Evolutionary conservation across 768 basidiomycete genomes (phyloP).

Genomic region (Pleurotus ostreatus): DNA sequence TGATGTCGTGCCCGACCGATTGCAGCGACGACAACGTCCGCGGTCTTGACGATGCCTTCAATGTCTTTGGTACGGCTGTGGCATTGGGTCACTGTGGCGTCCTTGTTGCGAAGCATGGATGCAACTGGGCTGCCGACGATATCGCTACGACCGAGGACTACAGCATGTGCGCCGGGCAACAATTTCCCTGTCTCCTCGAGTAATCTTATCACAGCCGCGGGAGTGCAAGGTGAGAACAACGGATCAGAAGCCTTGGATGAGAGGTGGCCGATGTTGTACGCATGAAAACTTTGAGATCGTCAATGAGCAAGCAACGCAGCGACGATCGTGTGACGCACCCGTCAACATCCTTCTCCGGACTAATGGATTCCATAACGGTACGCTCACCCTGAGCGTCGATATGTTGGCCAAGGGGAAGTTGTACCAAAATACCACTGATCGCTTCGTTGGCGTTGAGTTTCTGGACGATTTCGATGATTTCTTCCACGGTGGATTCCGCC

Average conservation of each 20-base stretch:
- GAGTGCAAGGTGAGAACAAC: constrained; percentile 93
- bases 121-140: constrained; percentile 97
- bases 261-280: constrained; percentile 95
- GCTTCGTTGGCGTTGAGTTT: constrained; percentile 79
- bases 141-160: constrained; percentile 95
- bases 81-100: constrained; percentile 97
- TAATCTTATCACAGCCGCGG: constrained; percentile 86
- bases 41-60: constrained; percentile 72
- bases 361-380: constrained; percentile 90
- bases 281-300: constrained; percentile 74
- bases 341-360: constrained; percentile 94
- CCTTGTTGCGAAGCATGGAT: constrained; percentile 81
- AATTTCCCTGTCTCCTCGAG: constrained; percentile 82
- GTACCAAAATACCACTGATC: constrained; percentile 89
- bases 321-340: constrained; percentile 50
- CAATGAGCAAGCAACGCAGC: constrained; percentile 1
- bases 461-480: constrained; percentile 73
- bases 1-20: constrained; percentile 67
- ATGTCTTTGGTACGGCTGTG: constrained; percentile 88
- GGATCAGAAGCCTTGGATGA: constrained; percentile 87
- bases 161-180: constrained; percentile 76
- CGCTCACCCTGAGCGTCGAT: constrained; percentile 81
- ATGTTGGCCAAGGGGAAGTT: constrained; percentile 80
- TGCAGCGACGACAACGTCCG: constrained; percentile 95
- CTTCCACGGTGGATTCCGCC: constrained; percentile 64